Evolutionary conservation across 805 yeast species (phyloP).

Genomic region (Candida sanyiensis): DNA sequence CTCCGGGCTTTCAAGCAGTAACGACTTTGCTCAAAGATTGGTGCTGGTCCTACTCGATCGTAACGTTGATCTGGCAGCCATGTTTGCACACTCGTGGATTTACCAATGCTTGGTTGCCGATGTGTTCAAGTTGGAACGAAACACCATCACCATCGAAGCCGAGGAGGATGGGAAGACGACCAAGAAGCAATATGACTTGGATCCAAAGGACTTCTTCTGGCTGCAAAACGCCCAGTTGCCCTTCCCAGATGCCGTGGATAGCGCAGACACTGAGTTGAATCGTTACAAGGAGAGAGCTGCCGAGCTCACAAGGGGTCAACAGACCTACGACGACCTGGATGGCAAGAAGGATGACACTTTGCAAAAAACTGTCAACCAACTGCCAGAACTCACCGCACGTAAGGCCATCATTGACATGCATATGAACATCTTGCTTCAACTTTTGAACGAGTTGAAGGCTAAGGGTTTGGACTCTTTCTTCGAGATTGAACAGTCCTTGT

Average conservation of each 20-base stretch:
- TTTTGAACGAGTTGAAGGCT: slow-evolving; percentile 78
- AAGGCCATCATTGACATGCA: slow-evolving; percentile 91
- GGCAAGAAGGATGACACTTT: slow-evolving; percentile 51
- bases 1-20: slow-evolving; percentile 12
- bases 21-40: slow-evolving; percentile 46
- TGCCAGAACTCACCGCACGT: slow-evolving; percentile 88
- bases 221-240: slow-evolving; percentile 75
- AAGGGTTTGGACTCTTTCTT: slow-evolving; percentile 85
- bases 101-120: slow-evolving; percentile 96
- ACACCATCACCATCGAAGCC: slow-evolving; percentile 63
- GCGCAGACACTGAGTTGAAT: slow-evolving; percentile 79
- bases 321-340: slow-evolving; percentile 71
- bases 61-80: slow-evolving; percentile 82
- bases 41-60: slow-evolving; percentile 84
- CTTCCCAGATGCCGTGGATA: slow-evolving; percentile 98
- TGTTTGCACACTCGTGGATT: slow-evolving; percentile 97
- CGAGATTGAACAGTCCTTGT: slow-evolving; percentile 84
- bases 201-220: slow-evolving; percentile 95
- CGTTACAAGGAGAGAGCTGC: slow-evolving; percentile 83
- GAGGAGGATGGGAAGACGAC: slow-evolving; percentile 33
- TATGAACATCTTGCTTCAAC: slow-evolving; percentile 86
- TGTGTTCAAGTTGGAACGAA: slow-evolving; percentile 74
- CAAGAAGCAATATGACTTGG: slow-evolving; percentile 74
- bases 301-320: slow-evolving; percentile 71
- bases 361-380: slow-evolving; percentile 80